phyloP scores from a whole-genome alignment of 345 rosid species.

The Sonneratia caseolaris region DNA sequence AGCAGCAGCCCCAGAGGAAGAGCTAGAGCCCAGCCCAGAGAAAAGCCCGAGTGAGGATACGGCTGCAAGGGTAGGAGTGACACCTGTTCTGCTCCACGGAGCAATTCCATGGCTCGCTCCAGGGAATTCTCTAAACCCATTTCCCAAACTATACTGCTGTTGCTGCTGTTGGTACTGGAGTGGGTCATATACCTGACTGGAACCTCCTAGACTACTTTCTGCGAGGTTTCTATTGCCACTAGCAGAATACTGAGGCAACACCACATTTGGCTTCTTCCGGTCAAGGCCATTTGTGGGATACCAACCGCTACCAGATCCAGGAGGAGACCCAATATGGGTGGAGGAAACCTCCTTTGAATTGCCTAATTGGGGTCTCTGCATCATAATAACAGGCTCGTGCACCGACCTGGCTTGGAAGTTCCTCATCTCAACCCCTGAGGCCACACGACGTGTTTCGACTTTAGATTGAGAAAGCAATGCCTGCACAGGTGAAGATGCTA shows the following conservation, averaged over 20 bases:
- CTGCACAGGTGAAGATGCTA: slow-evolving; percentile 53
- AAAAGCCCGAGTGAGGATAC: slow-evolving; percentile 77
- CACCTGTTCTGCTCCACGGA: slow-evolving; percentile 36
- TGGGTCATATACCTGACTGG: slow-evolving; percentile 49
- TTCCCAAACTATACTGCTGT: slow-evolving; percentile 29
- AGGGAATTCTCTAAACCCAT: slow-evolving; percentile 36
- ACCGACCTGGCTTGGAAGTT: slow-evolving; percentile 34
- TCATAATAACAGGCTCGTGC: slow-evolving; percentile 54
- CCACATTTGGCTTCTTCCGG: slow-evolving; percentile 43
- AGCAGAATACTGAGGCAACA: slow-evolving; percentile 26
- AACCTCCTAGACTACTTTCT: slow-evolving; percentile 24
- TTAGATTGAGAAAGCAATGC: slow-evolving; percentile 37
- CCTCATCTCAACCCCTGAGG: slow-evolving; percentile 45
- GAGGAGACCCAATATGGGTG: slow-evolving; percentile 35
- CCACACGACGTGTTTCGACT: slow-evolving; percentile 37
- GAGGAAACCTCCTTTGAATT: slow-evolving; percentile 39
- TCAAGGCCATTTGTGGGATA: slow-evolving; percentile 40
- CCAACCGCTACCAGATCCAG: slow-evolving; percentile 42
- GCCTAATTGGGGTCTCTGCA: slow-evolving; percentile 61
- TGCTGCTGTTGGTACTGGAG: slow-evolving; percentile 30
- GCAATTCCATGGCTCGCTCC: slow-evolving; percentile 40
- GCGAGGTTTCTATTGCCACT: slow-evolving; percentile 33
- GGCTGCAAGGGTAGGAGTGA: slow-evolving; percentile 51
- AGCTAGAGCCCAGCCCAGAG: slow-evolving; percentile 50
- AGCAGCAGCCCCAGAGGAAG: slow-evolving; percentile 49